Base-by-base conservation (phyloP, 495 filamentous ascomycete species). In the Podospora australis region DNA sequence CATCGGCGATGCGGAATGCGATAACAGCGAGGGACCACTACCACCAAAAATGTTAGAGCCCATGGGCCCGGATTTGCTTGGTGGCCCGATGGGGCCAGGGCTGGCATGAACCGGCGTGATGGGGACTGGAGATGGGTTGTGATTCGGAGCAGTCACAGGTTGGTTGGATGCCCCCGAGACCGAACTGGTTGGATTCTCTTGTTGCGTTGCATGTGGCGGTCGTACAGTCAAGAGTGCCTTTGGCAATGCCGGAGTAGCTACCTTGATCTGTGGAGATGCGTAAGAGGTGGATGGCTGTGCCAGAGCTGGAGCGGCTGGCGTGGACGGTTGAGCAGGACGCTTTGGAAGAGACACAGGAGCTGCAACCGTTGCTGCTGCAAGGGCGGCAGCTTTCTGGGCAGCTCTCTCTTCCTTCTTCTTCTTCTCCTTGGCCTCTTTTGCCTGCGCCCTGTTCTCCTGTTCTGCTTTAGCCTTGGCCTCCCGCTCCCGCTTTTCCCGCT, bases 211-310 rank as follows among this genome's bases (percentile, higher is more conserved):
- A 48, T 90, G 87, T 14, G 89, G 81, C 26, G 78, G 71, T 38
- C 85, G 83, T 48, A 78, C 82, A 11, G 89, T 87, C 19, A 88
- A 90, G 3, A 88, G 79, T 34, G 81, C 80, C 63, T 96, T 96
- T 1, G 91, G 84, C 32, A 94, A 68, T 29, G 80, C 81, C 4
- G 92, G 90, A 4, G 87, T 90, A 17, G 88, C 83, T 52, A 87
- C 74, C 23, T 82, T 66, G 28, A 90, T 72, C 58, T 86, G 85
- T 11, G 94, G 94, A 17, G 92, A 97, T 16, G 79, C 78, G 50
- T 81, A 74, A 23, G 63, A 63, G 9, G 61, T 56, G 30, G 59
- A 55, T 21, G 57, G 68, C 16, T 73, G 71, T 39, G 68, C 70
- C 22, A 76, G 57, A 17, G 64, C 79, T 66, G 67, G 87, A 52